Evolutionary conservation across 768 basidiomycete species (phyloP).

Genomic region (Cystofilobasidium macerans): DNA sequence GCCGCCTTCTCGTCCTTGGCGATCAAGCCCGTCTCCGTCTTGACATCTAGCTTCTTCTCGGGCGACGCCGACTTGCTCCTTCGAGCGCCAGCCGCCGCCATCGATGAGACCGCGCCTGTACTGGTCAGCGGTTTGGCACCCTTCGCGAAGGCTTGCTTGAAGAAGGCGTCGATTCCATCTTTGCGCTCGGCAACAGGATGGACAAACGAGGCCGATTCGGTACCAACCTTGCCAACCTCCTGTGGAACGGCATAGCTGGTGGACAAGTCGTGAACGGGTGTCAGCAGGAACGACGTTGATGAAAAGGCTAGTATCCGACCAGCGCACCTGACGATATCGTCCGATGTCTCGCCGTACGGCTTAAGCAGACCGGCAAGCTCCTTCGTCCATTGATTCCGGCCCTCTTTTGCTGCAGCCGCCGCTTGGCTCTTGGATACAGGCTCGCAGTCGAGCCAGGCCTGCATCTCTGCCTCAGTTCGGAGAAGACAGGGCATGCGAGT

Average conservation of each 20-base stretch:
- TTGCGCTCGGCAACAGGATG: slow-evolving; percentile 65
- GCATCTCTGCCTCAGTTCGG: slow-evolving; percentile 49
- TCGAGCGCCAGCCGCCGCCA: not conserved
- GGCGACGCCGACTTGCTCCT: slow-evolving; percentile 1
- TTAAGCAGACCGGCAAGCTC: slow-evolving; percentile 52
- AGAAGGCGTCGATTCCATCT: slow-evolving; percentile 55
- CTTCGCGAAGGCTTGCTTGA: slow-evolving; percentile 33
- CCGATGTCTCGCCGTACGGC: slow-evolving; percentile 44
- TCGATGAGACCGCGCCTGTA: slow-evolving; percentile 4
- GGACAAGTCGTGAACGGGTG: too few relatives aligned
- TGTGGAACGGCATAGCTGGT: slow-evolving; percentile 78
- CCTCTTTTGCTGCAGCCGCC: slow-evolving; percentile 15
- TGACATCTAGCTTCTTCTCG: not conserved
- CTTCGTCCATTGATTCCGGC: slow-evolving; percentile 46
- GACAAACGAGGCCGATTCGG: slow-evolving; percentile 68
- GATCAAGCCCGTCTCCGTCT: not conserved
- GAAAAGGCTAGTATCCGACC: not conserved
- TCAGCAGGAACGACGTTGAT: not conserved
- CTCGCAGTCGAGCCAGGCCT: slow-evolving; percentile 59
- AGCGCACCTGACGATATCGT: slow-evolving; percentile 44
- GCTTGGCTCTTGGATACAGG: not conserved
- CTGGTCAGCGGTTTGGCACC: slow-evolving; percentile 20
- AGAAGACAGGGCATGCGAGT: slow-evolving; percentile 72
- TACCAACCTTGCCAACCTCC: slow-evolving; percentile 84
- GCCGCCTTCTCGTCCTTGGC: too few relatives aligned